Evolutionary conservation across 495 filamentous ascomycete genomes (phyloP).

Genomic region (Xylaria acuta): DNA sequence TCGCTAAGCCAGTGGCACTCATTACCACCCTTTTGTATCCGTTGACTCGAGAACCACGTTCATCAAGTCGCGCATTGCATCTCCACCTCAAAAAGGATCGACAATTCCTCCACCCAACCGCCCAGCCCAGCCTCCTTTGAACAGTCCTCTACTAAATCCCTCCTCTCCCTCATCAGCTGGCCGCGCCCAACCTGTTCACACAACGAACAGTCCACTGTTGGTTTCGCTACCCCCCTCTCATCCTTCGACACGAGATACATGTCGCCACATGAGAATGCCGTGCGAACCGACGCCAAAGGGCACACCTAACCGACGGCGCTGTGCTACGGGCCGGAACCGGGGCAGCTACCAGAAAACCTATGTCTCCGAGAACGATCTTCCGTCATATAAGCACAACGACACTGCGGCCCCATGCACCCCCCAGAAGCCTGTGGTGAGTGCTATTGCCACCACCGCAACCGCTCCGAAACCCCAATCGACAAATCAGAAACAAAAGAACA

Average conservation of each 20-base stretch:
- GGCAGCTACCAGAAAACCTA: slow-evolving; percentile 50
- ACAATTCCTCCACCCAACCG: not conserved
- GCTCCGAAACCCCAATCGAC: slow-evolving; percentile 42
- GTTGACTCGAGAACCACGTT: not conserved
- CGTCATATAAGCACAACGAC: slow-evolving; percentile 31
- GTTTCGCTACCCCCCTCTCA: slow-evolving; percentile 21
- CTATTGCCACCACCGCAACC: slow-evolving; percentile 28
- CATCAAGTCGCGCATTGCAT: not conserved
- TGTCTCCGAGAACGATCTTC: slow-evolving; percentile 57
- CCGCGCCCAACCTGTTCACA: not conserved
- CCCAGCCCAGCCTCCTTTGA: slow-evolving; percentile 9
- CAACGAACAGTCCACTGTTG: not conserved
- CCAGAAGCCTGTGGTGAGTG: slow-evolving; percentile 37
- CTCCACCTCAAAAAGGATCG: not conserved
- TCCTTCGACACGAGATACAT: slow-evolving; percentile 30
- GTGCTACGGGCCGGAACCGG: slow-evolving; percentile 43
- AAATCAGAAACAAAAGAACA: slow-evolving; percentile 43
- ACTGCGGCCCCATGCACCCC: slow-evolving; percentile 46
- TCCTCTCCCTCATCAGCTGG: slow-evolving; percentile 10
- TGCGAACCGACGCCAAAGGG: slow-evolving; percentile 39
- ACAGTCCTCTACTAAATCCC: slow-evolving; percentile 20
- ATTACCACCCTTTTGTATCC: not conserved
- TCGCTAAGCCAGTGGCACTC: not conserved
- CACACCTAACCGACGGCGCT: slow-evolving; percentile 50
- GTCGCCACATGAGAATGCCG: slow-evolving; percentile 37